Evolutionary conservation across 1,284 basidiomycete species (phyloP).

Genomic region (Veloboletus limbatus): DNA sequence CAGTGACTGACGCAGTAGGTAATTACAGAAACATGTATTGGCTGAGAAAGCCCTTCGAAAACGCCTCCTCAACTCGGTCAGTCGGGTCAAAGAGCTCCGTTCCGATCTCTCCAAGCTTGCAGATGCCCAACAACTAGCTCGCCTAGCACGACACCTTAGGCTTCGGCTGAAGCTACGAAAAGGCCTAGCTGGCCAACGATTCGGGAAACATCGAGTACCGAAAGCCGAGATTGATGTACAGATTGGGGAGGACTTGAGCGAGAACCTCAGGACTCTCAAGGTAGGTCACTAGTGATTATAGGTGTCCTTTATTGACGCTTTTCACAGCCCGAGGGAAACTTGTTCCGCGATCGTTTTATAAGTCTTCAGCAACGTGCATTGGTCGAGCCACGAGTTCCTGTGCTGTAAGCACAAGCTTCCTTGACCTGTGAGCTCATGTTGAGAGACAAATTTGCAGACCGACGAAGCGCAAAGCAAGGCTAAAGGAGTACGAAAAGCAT

Average conservation of each 20-base stretch:
- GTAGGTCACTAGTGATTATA: slow-evolving; percentile 40
- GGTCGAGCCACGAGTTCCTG: slow-evolving; percentile 70
- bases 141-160: slow-evolving; percentile 40
- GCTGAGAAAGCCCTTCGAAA: slow-evolving; percentile 57
- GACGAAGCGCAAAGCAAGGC: slow-evolving; percentile 54
- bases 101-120: slow-evolving; percentile 42
- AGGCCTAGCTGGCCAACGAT: slow-evolving; percentile 63
- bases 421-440: not conserved
- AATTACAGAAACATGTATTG: slow-evolving; percentile 59
- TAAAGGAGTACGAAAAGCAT: slow-evolving; percentile 85
- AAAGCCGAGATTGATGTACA: slow-evolving; percentile 79
- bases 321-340: slow-evolving; percentile 83
- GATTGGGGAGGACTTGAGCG: slow-evolving; percentile 87
- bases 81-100: slow-evolving; percentile 51
- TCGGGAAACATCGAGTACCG: slow-evolving; percentile 78
- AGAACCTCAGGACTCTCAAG: slow-evolving; percentile 83
- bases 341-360: slow-evolving; percentile 87
- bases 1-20: not conserved
- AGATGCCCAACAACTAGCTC: slow-evolving; percentile 43
- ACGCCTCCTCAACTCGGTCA: slow-evolving; percentile 55
- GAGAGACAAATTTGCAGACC: slow-evolving; percentile 26
- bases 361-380: slow-evolving; percentile 78
- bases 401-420: slow-evolving; percentile 54
- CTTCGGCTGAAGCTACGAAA: slow-evolving; percentile 33
- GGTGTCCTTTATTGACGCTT: slow-evolving; percentile 3